A percentile compares a stretch with the other conserved stretches of the same genome.
Evolutionary conservation across 805 yeast genomes (phyloP).

Genomic region (Saccharomycodes ludwigii): DNA sequence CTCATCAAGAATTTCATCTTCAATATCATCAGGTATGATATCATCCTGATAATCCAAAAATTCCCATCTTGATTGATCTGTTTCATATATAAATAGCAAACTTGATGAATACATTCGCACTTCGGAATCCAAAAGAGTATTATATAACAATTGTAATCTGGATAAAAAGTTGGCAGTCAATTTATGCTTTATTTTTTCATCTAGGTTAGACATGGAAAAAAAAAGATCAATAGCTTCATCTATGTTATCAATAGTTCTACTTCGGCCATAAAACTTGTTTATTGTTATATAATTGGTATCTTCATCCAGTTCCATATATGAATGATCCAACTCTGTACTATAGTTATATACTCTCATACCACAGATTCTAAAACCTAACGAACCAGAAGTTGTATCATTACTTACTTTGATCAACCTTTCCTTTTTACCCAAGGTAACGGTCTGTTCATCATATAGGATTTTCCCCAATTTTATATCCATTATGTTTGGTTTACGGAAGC

Average conservation of each 20-base stretch:
- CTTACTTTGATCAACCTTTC: conserved; percentile 54
- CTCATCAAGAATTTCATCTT: conserved; percentile 19
- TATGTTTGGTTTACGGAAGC: conserved; percentile 54
- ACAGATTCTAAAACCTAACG: conserved; percentile 65
- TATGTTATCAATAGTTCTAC: conserved; percentile 32
- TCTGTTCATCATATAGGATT: conserved; percentile 49
- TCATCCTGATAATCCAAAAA: conserved; percentile 29
- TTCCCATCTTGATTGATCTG: conserved; percentile 45
- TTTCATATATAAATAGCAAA: conserved; percentile 62
- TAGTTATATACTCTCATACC: conserved; percentile 58
- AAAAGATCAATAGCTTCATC: conserved; percentile 31
- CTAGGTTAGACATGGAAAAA: conserved; percentile 30
- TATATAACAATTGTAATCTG: conserved; percentile 55
- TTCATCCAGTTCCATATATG: conserved; percentile 10
- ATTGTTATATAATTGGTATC: conserved; percentile 35
- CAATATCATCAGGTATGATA: conserved; percentile 9
- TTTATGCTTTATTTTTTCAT: conserved; percentile 21
- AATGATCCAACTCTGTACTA: conserved; percentile 11
- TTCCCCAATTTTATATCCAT: conserved; percentile 79
- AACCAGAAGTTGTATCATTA: conserved; percentile 65
- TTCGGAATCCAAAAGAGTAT: conserved; percentile 50
- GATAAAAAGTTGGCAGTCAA: conserved; percentile 36
- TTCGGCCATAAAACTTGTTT: conserved; percentile 64
- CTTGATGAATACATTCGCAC: conserved; percentile 61
- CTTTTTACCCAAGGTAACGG: conserved; percentile 48